phyloP scores from a whole-genome alignment of 768 basidiomycete genomes.

The Calvatia gigantea region DNA sequence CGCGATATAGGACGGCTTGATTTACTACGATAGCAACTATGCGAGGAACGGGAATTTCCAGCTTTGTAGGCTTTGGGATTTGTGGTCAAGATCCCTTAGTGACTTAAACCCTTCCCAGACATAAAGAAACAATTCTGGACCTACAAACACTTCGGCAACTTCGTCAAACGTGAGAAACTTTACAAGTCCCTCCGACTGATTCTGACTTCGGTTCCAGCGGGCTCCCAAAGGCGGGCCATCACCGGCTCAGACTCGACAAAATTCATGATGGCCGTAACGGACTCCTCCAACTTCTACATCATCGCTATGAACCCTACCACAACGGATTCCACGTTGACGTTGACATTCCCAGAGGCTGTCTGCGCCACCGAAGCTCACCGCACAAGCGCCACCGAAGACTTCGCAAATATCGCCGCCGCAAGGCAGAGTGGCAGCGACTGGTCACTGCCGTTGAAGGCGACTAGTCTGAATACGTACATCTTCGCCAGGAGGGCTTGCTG shows the following conservation, averaged over 20 bases:
- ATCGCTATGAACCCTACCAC: conserved; percentile 33
- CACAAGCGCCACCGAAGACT: conserved; percentile 33
- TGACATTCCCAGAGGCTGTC: conserved; percentile 31
- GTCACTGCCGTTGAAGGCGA: conserved; percentile 26
- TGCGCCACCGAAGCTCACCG: conserved; percentile 26
- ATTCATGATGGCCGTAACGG: conserved; percentile 29
- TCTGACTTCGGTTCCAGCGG: conserved; percentile 20
- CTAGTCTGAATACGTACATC: conserved; percentile 33
- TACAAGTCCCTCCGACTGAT: background rate
- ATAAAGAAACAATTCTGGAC: conserved; percentile 36
- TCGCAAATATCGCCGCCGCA: conserved; percentile 25
- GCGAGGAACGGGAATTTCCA: conserved; percentile 33
- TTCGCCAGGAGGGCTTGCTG: conserved; percentile 27
- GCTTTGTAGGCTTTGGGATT: conserved; percentile 28
- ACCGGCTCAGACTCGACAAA: conserved; percentile 29
- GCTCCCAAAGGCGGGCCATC: conserved; percentile 31
- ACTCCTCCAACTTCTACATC: conserved; percentile 24
- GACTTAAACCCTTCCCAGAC: conserved; percentile 18
- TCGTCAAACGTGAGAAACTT: conserved; percentile 31
- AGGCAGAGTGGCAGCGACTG: conserved; percentile 21
- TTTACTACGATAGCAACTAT: conserved; percentile 40
- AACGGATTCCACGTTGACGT: conserved; percentile 22
- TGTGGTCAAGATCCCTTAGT: background rate
- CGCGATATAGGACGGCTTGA: conserved; percentile 26
- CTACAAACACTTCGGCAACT: conserved; percentile 38